Evolutionary conservation across 768 basidiomycete genomes (phyloP).

Genomic region (Suillus subluteus): DNA sequence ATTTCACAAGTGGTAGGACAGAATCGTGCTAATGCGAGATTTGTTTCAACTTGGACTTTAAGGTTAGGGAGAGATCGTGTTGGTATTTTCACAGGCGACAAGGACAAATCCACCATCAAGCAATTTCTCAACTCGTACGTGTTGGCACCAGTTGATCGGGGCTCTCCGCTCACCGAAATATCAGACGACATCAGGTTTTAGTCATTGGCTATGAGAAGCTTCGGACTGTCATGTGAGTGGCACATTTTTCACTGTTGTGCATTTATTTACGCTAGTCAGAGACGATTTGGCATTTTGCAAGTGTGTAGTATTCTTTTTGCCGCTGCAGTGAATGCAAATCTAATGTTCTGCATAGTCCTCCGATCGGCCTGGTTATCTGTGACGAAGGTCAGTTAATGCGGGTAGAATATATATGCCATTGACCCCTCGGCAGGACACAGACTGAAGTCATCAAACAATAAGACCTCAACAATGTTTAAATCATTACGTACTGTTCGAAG

Average conservation of each 20-base stretch:
- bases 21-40: constrained; percentile 14
- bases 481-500: constrained; percentile 73
- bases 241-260: constrained; percentile 6
- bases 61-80: constrained; percentile 62
- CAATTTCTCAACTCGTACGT: constrained; percentile 77
- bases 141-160: background rate
- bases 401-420: background rate
- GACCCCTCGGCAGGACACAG: constrained; percentile 68
- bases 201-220: constrained; percentile 96
- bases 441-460: constrained; percentile 88
- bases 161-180: constrained; percentile 8
- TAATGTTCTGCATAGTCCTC: constrained; percentile 56
- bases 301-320: constrained; percentile 45
- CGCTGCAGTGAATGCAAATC: background rate
- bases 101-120: constrained; percentile 58
- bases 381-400: constrained; percentile 73
- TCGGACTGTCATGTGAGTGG: constrained; percentile 74
- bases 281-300: constrained; percentile 64
- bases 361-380: constrained; percentile 91
- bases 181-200: constrained; percentile 80
- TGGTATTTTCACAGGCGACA: constrained; percentile 62
- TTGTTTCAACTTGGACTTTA: constrained; percentile 2
- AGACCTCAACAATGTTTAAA: constrained; percentile 87
- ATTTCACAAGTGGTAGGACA: constrained; percentile 89
- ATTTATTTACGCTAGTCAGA: constrained; percentile 34